Evolutionary conservation across 176 grass and related monocot species (phyloP), one percentile per base, ranked within the genome.

Genomic region (Poa annua): DNA sequence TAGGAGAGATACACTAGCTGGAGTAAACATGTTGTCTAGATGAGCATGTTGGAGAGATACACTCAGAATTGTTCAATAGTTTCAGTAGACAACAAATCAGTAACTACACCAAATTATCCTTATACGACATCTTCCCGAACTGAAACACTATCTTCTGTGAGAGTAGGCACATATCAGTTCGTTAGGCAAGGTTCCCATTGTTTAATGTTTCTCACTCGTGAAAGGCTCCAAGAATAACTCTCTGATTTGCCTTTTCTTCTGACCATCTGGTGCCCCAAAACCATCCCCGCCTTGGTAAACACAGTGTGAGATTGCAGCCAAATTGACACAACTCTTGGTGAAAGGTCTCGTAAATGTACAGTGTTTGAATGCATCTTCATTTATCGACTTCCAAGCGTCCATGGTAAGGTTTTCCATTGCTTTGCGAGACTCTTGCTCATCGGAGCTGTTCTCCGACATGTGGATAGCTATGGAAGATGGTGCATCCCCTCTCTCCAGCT

Each of bases 401-500:
- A 85, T 47, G 32, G 32, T 86, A 12, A 68, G 22, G 1, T 83
- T 25, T 10, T 82, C 54, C 77, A 86, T 86, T 25, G 79, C 73
- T 59, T 74, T 7, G 24, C 74, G 79, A 5, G 88, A 74, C 7
- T 83, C 64, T 15, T 73, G n/a, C 84, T 90, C 79, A 2, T 47
- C 65, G 1, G 34, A 52, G 11, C 34, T 22, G 20, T 82, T 71
- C 25, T 86, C 64, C 0, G 14, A 66, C 88, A 90, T 90, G 79
- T 86, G 78, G 54, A 85, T 86, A 15, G 81, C 72, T 6, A 90
- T 79, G 13, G 88, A 86, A n/a, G 88, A 86, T 11, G 84, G 84
- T 25, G 84, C 84, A 48, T 90, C 88, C 1, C 88, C 84, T 86
- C 79, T 86, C 84, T 86, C 42, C n/a, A 86, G 25, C 52, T 88